Evolutionary conservation across 805 yeast genomes (phyloP).

Genomic region (Metschnikowia proteae): DNA sequence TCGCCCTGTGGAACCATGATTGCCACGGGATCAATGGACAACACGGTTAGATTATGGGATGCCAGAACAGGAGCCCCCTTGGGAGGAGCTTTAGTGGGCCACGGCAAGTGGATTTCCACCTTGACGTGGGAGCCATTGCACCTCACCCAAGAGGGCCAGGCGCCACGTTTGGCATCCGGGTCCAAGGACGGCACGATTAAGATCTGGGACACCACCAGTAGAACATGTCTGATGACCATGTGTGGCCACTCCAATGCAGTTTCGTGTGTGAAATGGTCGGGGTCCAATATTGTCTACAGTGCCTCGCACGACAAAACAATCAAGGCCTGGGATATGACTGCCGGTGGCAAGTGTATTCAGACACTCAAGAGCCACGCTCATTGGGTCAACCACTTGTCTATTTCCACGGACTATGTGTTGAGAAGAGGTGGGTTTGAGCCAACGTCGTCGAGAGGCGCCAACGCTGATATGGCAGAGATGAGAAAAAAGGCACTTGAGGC

Average conservation of each 20-base stretch:
- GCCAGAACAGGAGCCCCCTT: slow-evolving; percentile 65
- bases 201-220: slow-evolving; percentile 79
- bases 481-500: slow-evolving; percentile 52
- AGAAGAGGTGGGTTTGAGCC: slow-evolving; percentile 89
- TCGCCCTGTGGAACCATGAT: slow-evolving; percentile 87
- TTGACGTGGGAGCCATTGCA: slow-evolving; percentile 94
- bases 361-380: slow-evolving; percentile 89
- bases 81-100: slow-evolving; percentile 77
- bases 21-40: slow-evolving; percentile 97
- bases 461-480: slow-evolving; percentile 24
- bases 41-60: slow-evolving; percentile 85
- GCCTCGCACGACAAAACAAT: slow-evolving; percentile 94
- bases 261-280: slow-evolving; percentile 97
- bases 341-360: slow-evolving; percentile 71
- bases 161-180: slow-evolving; percentile 74
- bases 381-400: slow-evolving; percentile 93
- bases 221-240: slow-evolving; percentile 65
- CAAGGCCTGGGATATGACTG: slow-evolving; percentile 80
- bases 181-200: slow-evolving; percentile 89
- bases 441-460: slow-evolving; percentile 41
- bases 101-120: slow-evolving; percentile 84
- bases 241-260: slow-evolving; percentile 88
- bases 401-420: slow-evolving; percentile 85
- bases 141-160: slow-evolving; percentile 58
- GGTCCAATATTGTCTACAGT: slow-evolving; percentile 75